phyloP scores from a whole-genome alignment of 306 rosid genomes.

The Rosa persica region DNA sequence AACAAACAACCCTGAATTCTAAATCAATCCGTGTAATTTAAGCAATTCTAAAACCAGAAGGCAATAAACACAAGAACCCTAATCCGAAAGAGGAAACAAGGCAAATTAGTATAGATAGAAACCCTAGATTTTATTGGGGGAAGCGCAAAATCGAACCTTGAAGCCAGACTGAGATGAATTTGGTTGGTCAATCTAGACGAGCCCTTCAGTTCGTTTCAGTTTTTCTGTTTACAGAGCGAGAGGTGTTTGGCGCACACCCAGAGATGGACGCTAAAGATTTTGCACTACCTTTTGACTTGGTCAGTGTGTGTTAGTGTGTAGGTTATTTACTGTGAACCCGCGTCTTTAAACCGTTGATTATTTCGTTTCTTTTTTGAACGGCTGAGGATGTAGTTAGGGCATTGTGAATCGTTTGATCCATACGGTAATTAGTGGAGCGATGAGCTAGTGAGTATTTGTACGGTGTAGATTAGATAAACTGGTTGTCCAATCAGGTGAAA shows the following conservation, averaged over 20 bases:
- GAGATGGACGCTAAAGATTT: constrained; percentile 3
- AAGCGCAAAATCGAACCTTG: constrained; percentile 31
- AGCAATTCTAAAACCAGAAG: neutral
- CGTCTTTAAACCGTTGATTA: neutral
- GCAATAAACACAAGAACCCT: constrained; percentile 3
- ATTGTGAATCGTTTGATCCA: neutral
- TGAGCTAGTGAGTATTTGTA: neutral
- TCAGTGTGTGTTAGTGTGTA: neutral
- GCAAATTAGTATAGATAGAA: neutral
- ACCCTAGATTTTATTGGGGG: constrained; percentile 25
- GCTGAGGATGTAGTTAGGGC: neutral
- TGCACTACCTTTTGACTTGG: neutral
- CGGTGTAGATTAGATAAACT: neutral
- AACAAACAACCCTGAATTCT: neutral
- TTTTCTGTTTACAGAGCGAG: neutral
- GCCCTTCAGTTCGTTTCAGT: neutral
- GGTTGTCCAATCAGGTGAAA: neutral
- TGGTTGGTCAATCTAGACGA: neutral
- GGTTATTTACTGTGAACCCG: neutral
- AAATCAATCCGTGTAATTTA: neutral
- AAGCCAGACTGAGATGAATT: constrained; percentile 35
- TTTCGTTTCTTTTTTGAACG: neutral
- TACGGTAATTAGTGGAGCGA: neutral
- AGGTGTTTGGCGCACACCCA: neutral
- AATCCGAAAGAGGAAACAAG: neutral